Percentiles rank a stretch among this genome's conserved stretches.
Evolutionary conservation across 257 asterid genomes (phyloP).

Genomic region (Anisodus acutangulus): DNA sequence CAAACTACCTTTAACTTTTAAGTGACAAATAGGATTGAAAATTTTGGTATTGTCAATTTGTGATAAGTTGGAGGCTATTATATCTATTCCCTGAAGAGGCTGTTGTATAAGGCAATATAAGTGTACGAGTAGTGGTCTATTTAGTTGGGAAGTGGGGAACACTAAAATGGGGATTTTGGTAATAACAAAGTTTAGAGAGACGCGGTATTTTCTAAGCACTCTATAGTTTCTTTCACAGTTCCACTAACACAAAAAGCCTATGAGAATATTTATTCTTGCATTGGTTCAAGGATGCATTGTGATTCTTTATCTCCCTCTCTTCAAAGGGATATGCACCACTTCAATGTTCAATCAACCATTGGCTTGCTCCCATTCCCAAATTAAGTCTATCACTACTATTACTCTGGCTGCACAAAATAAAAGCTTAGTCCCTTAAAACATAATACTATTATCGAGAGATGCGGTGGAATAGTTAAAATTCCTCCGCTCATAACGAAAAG

Average conservation of each 20-base stretch:
- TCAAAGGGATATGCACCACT: constrained; percentile 23
- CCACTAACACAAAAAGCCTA: constrained; percentile 22
- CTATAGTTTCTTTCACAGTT: constrained; percentile 3
- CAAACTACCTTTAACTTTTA: neutral
- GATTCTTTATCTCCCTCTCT: neutral
- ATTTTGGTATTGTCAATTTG: neutral
- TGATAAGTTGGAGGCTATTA: neutral
- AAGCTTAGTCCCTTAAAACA: neutral
- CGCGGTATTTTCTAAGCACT: constrained; percentile 13
- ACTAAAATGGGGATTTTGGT: constrained; percentile 25
- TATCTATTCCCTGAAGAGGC: neutral
- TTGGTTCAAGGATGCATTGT: constrained; percentile 13
- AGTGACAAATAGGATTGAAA: neutral
- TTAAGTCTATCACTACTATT: neutral
- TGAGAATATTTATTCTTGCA: constrained; percentile 30
- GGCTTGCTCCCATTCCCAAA: neutral
- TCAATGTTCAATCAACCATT: constrained; percentile 9
- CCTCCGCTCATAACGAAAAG: too few relatives aligned
- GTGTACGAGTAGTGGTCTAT: constrained; percentile 19
- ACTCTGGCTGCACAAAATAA: neutral
- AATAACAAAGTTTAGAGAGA: neutral
- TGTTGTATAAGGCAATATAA: constrained; percentile 5
- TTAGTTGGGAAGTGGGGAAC: constrained; percentile 23
- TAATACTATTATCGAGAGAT: neutral
- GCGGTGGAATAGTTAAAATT: neutral